phyloP scores from a whole-genome alignment of 2,329 filamentous ascomycete genomes.

The Neonectria magnoliae region DNA sequence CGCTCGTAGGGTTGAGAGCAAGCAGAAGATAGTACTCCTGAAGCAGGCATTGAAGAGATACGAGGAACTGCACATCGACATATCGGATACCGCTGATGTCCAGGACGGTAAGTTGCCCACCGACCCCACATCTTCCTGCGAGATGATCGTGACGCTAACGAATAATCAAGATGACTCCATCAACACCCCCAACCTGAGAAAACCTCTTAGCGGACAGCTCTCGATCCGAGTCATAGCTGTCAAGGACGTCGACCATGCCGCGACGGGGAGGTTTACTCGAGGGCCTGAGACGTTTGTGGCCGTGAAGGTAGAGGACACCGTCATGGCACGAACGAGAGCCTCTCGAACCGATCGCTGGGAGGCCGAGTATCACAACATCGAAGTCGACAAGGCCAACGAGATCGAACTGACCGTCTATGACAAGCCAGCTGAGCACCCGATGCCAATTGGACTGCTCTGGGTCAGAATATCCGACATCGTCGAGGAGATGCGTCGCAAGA shows the following conservation, averaged over 20 bases:
- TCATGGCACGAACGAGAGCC: slow-evolving; percentile 87
- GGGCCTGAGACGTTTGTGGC: slow-evolving; percentile 95
- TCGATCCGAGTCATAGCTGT: slow-evolving; percentile 88
- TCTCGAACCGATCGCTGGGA: slow-evolving; percentile 92
- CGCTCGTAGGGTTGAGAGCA: slow-evolving; percentile 89
- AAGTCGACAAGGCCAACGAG: slow-evolving; percentile 98
- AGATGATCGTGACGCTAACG: slow-evolving; percentile 29
- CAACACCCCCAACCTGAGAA: slow-evolving; percentile 92
- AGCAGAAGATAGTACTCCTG: slow-evolving; percentile 95
- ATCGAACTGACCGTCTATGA: slow-evolving; percentile 98
- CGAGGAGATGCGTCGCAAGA: slow-evolving; percentile 96
- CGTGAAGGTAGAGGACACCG: slow-evolving; percentile 94
- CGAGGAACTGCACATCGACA: slow-evolving; percentile 95
- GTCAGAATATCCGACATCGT: slow-evolving; percentile 96
- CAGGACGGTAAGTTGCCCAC: slow-evolving; percentile 74
- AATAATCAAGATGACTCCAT: slow-evolving; percentile 84
- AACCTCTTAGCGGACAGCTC: slow-evolving; percentile 92
- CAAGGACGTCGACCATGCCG: slow-evolving; percentile 93
- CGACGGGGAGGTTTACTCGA: slow-evolving; percentile 83
- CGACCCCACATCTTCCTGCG: background rate
- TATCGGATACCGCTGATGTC: slow-evolving; percentile 76
- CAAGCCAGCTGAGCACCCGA: slow-evolving; percentile 87
- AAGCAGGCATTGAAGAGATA: slow-evolving; percentile 97
- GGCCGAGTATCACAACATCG: slow-evolving; percentile 88
- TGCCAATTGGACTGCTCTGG: slow-evolving; percentile 96